Percentiles rank a stretch among this genome's conserved stretches.
These are phyloP conservation scores for Apiosordaria backusii DNA, from an alignment of 495 filamentous ascomycete species.

Conservation along the genomic window DNA sequence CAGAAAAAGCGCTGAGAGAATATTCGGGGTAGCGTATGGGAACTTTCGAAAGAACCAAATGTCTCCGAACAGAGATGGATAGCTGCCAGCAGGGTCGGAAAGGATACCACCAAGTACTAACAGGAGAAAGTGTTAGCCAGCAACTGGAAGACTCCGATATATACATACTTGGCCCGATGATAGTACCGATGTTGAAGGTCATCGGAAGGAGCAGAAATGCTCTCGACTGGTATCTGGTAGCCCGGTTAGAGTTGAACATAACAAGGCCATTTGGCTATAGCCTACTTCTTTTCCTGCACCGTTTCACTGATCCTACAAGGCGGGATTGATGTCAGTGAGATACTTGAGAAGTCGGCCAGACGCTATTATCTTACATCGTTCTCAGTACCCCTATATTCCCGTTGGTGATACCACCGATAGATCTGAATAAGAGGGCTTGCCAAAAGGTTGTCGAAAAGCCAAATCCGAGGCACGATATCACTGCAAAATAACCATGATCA, in stretches of 20 bases:
- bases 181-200: constrained; percentile 74
- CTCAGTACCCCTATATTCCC: constrained; percentile 79
- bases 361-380: constrained; percentile 54
- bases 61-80: constrained; percentile 64
- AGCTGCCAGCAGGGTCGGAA: constrained; percentile 68
- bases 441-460: constrained; percentile 70
- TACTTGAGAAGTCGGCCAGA: not conserved
- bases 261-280: not conserved
- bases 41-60: constrained; percentile 63
- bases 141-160: not conserved
- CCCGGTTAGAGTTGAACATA: constrained; percentile 11
- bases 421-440: constrained; percentile 70
- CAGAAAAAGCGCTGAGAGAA: constrained; percentile 68
- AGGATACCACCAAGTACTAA: constrained; percentile 64
- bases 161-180: constrained; percentile 58
- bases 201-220: constrained; percentile 69
- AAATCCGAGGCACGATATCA: constrained; percentile 71
- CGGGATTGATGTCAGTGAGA: constrained; percentile 12
- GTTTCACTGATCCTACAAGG: constrained; percentile 64
- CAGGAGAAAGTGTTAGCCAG: not conserved
- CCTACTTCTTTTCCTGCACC: constrained; percentile 55
- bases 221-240: constrained; percentile 52
- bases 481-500: constrained; percentile 22
- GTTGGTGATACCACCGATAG: constrained; percentile 72
- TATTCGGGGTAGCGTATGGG: constrained; percentile 73